These are phyloP conservation scores for Medicago truncatula DNA, from an alignment of 306 rosid genomes.

Conservation along the genomic window DNA sequence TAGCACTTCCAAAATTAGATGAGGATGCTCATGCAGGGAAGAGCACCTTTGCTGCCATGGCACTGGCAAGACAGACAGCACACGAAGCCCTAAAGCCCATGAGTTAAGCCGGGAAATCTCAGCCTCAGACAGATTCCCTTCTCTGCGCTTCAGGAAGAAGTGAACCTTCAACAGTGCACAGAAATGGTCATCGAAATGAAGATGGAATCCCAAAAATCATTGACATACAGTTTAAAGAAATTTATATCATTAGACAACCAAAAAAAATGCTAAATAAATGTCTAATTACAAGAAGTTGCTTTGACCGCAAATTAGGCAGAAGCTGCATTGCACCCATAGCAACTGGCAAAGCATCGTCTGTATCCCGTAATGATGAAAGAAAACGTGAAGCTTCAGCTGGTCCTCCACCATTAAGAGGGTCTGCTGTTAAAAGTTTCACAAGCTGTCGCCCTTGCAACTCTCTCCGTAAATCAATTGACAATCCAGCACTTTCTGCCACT, in stretches of 20 bases:
- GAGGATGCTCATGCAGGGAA: slow-evolving; percentile 95
- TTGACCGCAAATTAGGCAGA: slow-evolving; percentile 92
- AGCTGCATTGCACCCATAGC: slow-evolving; percentile 99
- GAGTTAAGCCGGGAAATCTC: slow-evolving; percentile 95
- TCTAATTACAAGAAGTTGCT: slow-evolving; percentile 90
- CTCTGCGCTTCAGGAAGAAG: slow-evolving; percentile 96
- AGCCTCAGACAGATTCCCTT: slow-evolving; percentile 83
- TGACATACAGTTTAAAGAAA: slow-evolving; percentile 10
- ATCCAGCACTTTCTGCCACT: slow-evolving; percentile 98
- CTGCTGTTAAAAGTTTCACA: slow-evolving; percentile 97
- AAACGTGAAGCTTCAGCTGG: slow-evolving; percentile 99
- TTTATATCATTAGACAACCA: slow-evolving; percentile 7
- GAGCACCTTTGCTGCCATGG: slow-evolving; percentile 99
- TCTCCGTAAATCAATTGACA: slow-evolving; percentile 89
- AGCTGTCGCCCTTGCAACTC: slow-evolving; percentile 97
- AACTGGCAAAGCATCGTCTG: slow-evolving; percentile 96
- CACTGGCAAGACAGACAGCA: slow-evolving; percentile 85
- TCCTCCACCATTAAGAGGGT: slow-evolving; percentile 98
- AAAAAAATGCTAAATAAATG: slow-evolving; percentile 36
- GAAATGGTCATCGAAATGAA: slow-evolving; percentile 37
- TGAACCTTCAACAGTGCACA: slow-evolving; percentile 72
- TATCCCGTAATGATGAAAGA: slow-evolving; percentile 92
- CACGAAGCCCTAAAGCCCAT: slow-evolving; percentile 99
- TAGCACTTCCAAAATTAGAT: slow-evolving; percentile 88
- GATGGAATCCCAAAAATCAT: slow-evolving; percentile 39